phyloP scores from a whole-genome alignment of 2,329 filamentous ascomycete species.

The Aureobasidium leucospermi region DNA sequence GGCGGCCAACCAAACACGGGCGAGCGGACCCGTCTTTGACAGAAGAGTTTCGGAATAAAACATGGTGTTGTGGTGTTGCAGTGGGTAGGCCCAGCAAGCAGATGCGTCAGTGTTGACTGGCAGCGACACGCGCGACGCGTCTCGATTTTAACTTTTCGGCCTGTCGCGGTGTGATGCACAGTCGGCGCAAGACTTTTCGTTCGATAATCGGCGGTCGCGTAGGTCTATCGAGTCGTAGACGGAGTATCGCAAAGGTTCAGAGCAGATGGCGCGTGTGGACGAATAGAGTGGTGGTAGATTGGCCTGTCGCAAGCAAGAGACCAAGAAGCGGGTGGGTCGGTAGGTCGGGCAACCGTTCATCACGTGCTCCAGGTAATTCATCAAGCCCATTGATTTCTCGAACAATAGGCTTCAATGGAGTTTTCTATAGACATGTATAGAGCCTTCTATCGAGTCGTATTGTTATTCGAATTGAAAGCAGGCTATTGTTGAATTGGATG shows the following conservation, averaged over 20 bases:
- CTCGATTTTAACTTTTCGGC: not conserved
- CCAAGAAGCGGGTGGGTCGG: not conserved
- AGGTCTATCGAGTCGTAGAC: not conserved
- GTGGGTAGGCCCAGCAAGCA: not conserved
- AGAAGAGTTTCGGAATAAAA: constrained; percentile 96
- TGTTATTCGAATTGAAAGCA: too few relatives aligned
- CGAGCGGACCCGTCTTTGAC: constrained; percentile 93
- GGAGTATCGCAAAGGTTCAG: not conserved
- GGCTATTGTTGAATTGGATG: too few relatives aligned
- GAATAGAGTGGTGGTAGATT: not conserved
- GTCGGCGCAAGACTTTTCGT: not conserved
- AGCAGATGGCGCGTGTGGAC: not conserved
- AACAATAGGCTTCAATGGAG: too few relatives aligned
- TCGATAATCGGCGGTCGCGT: not conserved
- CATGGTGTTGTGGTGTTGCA: constrained; percentile 49
- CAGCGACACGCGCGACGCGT: constrained; percentile 8
- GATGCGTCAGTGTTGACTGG: constrained; percentile 12
- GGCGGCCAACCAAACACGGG: constrained; percentile 95
- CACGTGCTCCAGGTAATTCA: not conserved
- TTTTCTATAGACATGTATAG: too few relatives aligned
- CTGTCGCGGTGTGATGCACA: constrained; percentile 3
- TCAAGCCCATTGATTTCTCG: too few relatives aligned
- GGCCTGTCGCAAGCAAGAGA: not conserved
- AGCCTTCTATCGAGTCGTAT: too few relatives aligned
- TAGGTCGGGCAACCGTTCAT: not conserved